Base-by-base conservation (phyloP, 2,329 filamentous ascomycete species). In the Ceratocystis albifundus region DNA sequence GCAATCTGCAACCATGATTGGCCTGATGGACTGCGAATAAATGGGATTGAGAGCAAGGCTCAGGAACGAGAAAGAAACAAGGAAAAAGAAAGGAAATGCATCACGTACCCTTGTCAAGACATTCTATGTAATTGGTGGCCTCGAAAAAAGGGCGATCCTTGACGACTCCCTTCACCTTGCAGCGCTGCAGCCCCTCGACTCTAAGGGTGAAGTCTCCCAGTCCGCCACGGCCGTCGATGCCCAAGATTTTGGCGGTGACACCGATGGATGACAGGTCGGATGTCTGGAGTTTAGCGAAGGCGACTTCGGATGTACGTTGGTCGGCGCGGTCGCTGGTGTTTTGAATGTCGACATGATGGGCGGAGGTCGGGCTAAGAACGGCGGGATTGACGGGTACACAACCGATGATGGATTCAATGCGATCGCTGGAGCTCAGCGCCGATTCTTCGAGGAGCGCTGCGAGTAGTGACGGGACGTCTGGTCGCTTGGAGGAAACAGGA, bases 111-210 rank as follows among this genome's bases (percentile, higher is more conserved):
- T 84, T 82, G 73, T 96, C 90, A 67, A 87, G 82, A 71, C 87
- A 84, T 66, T 88, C 81, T 20, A 80, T 81, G 59, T 67, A 70
- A 28, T 96, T 84, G 71, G 88, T 88, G 59, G 86, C 92, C 77
- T 96, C 91, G 70, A 96, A 91, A 74, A 89, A 96, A 1, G 91
- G 90, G 65, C 86, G 83, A 70, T 96, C 89, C 73, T 89, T 87
- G 46, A 84, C 81, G 61, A 94, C 76, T 72, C 85, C 86, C 64
- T 90, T 87, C 45, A 96, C 77, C 69, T 84, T 83, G 69, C 96
- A 86, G 50, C 94, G 83, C 69, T 87, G 82, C 20, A 89, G 80
- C 17, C 94, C 94, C 74, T 97, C 91, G 1, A 99, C 90, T 4
- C 96, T 81, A 64, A 99, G 76, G 67, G 86, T 87, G 72, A 96